These are phyloP conservation scores for Limonium bicolor DNA, from an alignment of 148 eudicot genomes.

Conservation along the genomic window DNA sequence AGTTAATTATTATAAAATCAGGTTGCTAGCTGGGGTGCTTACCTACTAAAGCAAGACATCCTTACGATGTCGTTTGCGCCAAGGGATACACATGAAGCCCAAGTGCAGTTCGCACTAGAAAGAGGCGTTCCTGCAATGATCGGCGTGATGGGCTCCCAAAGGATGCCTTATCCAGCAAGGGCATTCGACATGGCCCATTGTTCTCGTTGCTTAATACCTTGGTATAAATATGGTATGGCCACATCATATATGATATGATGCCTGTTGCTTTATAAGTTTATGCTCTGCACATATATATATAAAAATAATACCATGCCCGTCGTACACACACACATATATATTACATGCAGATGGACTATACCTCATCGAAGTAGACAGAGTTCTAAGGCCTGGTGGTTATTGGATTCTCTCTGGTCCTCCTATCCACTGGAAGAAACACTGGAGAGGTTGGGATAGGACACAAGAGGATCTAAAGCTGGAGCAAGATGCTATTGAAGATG, in stretches of 20 bases:
- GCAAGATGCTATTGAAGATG: conserved; percentile 73
- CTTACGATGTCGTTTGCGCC: conserved; percentile 92
- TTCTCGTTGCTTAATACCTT: conserved; percentile 90
- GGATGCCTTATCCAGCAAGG: conserved; percentile 88
- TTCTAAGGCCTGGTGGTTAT: conserved; percentile 88
- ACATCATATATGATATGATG: too few relatives aligned
- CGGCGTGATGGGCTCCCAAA: conserved; percentile 66
- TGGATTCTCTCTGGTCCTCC: conserved; percentile 99
- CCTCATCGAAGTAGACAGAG: conserved; percentile 79
- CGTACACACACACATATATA: too few relatives aligned
- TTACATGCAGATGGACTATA: conserved; percentile 63
- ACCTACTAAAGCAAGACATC: conserved; percentile 69
- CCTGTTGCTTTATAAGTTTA: too few relatives aligned
- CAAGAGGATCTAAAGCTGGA: conserved; percentile 77
- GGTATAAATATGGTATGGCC: conserved; percentile 48
- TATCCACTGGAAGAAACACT: conserved; percentile 60
- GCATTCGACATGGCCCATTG: conserved; percentile 98
- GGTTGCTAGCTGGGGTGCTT: conserved; percentile 99
- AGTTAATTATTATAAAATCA: conserved; percentile 4
- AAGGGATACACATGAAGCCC: conserved; percentile 94
- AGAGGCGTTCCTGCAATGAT: conserved; percentile 99
- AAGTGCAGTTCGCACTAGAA: conserved; percentile 86
- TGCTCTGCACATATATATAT: too few relatives aligned
- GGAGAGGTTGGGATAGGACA: conserved; percentile 94
- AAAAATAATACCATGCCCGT: background rate